Evolutionary conservation across 192 early-diverging fungal species (phyloP).

Genomic region (Entomortierella lignicola): DNA sequence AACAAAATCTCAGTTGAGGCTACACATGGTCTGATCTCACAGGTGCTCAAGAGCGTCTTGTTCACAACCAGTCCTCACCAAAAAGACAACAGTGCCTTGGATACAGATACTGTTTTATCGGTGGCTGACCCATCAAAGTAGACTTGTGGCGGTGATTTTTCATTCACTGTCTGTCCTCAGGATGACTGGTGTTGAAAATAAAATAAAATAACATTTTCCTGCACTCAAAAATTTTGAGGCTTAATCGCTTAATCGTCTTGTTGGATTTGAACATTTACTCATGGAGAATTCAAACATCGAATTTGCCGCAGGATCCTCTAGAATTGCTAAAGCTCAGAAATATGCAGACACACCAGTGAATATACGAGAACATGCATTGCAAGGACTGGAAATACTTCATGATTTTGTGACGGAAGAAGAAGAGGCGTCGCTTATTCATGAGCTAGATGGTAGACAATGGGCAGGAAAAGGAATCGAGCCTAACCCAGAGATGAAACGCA

Average conservation of each 20-base stretch:
- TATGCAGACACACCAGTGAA: background rate
- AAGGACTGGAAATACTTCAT: constrained; percentile 56
- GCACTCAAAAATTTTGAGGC: background rate
- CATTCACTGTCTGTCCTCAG: background rate
- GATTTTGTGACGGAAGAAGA: constrained; percentile 64
- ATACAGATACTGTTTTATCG: constrained; percentile 2
- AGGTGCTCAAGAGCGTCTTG: constrained; percentile 84
- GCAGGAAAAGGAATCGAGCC: constrained; percentile 67
- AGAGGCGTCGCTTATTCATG: constrained; percentile 55
- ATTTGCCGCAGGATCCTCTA: background rate
- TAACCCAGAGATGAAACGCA: constrained; percentile 74
- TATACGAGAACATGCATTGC: background rate
- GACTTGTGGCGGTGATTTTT: too few species aligned
- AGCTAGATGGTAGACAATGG: constrained; percentile 61
- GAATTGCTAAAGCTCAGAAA: background rate
- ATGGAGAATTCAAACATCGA: background rate
- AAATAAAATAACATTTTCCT: background rate
- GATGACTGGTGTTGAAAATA: constrained; percentile 1
- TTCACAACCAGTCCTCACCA: constrained; percentile 66
- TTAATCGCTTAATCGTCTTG: background rate
- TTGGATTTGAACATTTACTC: too few species aligned
- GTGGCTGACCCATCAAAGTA: background rate
- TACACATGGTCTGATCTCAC: constrained; percentile 83
- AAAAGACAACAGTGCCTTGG: constrained; percentile 10
- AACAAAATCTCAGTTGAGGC: constrained; percentile 83